Evolutionary conservation across 2,329 filamentous ascomycete genomes (phyloP).

Genomic region (Pyricularia sp.): DNA sequence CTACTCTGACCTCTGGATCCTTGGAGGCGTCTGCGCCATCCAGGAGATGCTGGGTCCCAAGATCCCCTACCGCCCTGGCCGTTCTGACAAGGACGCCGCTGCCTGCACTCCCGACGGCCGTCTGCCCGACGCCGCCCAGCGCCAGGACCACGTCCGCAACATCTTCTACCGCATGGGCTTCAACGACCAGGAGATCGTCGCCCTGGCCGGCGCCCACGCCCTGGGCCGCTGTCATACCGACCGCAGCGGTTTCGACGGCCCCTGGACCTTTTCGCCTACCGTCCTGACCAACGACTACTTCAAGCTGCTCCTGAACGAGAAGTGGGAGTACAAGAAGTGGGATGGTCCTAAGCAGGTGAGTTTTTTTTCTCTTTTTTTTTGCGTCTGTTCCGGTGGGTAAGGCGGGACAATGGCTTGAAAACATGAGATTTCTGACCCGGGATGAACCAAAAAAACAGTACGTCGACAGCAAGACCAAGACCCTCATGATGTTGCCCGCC

Average conservation of each 20-base stretch:
- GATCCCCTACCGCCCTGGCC: slow-evolving; percentile 84
- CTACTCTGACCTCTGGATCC: slow-evolving; percentile 96
- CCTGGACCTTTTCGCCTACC: slow-evolving; percentile 88
- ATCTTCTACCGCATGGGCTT: slow-evolving; percentile 98
- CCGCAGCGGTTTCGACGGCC: slow-evolving; percentile 79
- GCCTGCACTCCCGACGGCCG: slow-evolving; percentile 93
- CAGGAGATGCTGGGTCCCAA: slow-evolving; percentile 91
- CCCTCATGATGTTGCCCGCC: slow-evolving; percentile 94
- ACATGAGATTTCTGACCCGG: not conserved
- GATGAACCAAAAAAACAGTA: slow-evolving; percentile 38
- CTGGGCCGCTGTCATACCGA: slow-evolving; percentile 81
- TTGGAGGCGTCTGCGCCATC: slow-evolving; percentile 74
- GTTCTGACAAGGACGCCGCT: slow-evolving; percentile 65
- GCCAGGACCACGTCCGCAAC: slow-evolving; percentile 70
- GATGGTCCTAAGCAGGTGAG: slow-evolving; percentile 67
- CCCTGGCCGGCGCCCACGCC: slow-evolving; percentile 75
- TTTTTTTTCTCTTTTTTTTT: not conserved
- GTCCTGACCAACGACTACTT: slow-evolving; percentile 93
- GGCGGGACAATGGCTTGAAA: too few relatives aligned
- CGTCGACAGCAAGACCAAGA: slow-evolving; percentile 79
- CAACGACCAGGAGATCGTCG: slow-evolving; percentile 94
- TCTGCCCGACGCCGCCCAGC: slow-evolving; percentile 62
- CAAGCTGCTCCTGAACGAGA: slow-evolving; percentile 78
- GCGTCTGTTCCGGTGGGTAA: too few relatives aligned
- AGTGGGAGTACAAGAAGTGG: slow-evolving; percentile 90